Evolutionary conservation across 441 rosid species (phyloP), one percentile per base, ranked within the genome.

Genomic region (Populus hybrid): DNA sequence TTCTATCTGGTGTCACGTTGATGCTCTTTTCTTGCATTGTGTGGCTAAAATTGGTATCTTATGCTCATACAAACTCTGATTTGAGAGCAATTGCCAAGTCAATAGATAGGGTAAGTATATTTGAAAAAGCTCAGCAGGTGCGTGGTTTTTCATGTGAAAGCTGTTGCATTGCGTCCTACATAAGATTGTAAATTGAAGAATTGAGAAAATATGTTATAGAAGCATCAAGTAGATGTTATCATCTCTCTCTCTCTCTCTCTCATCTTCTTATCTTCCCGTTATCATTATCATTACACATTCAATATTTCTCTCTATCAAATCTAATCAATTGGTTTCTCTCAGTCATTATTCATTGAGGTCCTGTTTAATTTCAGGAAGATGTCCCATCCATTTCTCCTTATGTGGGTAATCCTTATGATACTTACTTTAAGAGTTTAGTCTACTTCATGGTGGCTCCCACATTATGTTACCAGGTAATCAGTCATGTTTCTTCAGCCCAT

Each of bases 401-500:
- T 83, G 83, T 72, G 64, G 97, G 84, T 74, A 81, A 75, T 82
- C 69, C 85, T 67, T 81, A 83, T 74, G 83, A 85, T 71, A 92
- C 84, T 76, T 86, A 81, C 87, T 89, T 94, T 81, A 89, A 89
- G 90, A 89, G 91, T 84, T 92, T 97, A 94, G 91, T 77, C 26
- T 97, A 97, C 85, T 94, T 97, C 84, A 97, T 94, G 98, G 88
- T 93, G 72, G 98, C 99, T 74, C 99, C 99, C 67, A 93, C 99
- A 38, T 83, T 97, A 80, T 97, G 99, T 84, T 97, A 97, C 83
- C 99, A 97, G 98, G 99, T 97, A 86, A 81, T 32, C 42, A 38
- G 24, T 36, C 70, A 14, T 67, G 30, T 66, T 77, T 75, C 36
- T 78, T 76, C 6, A 0, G 2, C 26, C 38, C 36, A 28, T 57